Evolutionary conservation across 169 alveolate species (phyloP).

Genomic region (Cryptosporidium felis): DNA sequence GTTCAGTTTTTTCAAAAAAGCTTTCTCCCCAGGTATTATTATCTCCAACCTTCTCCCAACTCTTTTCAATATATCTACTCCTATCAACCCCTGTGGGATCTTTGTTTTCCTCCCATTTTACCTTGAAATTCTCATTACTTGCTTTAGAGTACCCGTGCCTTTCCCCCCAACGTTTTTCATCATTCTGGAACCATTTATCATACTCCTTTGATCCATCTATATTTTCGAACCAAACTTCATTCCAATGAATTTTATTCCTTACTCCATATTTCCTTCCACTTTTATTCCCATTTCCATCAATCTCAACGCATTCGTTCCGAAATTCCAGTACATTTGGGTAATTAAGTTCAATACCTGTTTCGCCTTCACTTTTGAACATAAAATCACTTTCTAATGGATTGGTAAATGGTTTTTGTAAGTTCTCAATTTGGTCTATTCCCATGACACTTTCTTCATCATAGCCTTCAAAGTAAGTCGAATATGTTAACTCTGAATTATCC

Average conservation of each 20-base stretch:
- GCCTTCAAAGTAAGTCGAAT: slow-evolving; percentile 7
- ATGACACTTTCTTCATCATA: neutral
- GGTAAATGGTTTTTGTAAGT: neutral
- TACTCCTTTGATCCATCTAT: slow-evolving; percentile 54
- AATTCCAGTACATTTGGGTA: neutral
- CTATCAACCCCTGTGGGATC: neutral
- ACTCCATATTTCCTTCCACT: slow-evolving; percentile 32
- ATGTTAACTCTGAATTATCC: slow-evolving; percentile 10
- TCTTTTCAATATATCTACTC: neutral
- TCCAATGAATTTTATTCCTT: neutral
- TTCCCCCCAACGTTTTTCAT: slow-evolving; percentile 56
- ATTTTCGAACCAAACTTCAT: slow-evolving; percentile 68
- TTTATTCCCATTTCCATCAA: slow-evolving; percentile 38
- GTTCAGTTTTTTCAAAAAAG: neutral
- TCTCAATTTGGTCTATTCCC: neutral
- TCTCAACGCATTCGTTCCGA: slow-evolving; percentile 21
- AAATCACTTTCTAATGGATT: neutral
- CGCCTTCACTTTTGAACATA: neutral
- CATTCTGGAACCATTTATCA: slow-evolving; percentile 38
- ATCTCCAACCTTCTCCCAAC: slow-evolving; percentile 67
- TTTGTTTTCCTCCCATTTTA: slow-evolving; percentile 28
- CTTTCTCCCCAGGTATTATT: slow-evolving; percentile 59
- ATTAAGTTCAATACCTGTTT: neutral
- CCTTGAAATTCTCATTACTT: slow-evolving; percentile 43
- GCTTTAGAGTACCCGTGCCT: slow-evolving; percentile 38